These are phyloP conservation scores for Apium graveolens DNA, from an alignment of 129 eudicot genomes.

Conservation along the genomic window DNA sequence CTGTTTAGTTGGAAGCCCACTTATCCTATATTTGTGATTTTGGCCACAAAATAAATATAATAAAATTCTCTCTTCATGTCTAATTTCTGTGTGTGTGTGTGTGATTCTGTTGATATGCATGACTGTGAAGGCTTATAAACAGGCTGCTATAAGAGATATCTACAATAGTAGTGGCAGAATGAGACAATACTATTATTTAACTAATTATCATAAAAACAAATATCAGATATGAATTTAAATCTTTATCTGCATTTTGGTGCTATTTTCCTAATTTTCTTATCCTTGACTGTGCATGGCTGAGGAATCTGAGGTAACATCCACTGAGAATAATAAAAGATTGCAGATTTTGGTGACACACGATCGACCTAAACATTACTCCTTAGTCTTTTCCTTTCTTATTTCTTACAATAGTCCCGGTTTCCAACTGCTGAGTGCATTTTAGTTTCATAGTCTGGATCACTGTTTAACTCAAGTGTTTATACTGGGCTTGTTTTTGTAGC, in stretches of 20 bases:
- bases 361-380: slow-evolving; percentile 7
- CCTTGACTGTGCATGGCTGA: slow-evolving; percentile 5
- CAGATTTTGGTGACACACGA: neutral
- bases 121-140: neutral
- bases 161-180: neutral
- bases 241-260: slow-evolving; percentile 4
- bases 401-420: neutral
- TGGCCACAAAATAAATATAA: neutral
- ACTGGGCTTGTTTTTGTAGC: neutral
- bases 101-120: neutral
- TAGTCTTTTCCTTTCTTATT: neutral
- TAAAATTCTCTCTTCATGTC: neutral
- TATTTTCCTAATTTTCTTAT: slow-evolving; percentile 19
- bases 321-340: slow-evolving; percentile 2
- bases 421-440: neutral
- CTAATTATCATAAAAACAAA: neutral
- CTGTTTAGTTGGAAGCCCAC: slow-evolving; percentile 12
- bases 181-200: neutral
- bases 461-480: neutral
- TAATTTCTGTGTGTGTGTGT: neutral
- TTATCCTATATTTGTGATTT: neutral
- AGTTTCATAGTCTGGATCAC: neutral
- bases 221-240: neutral
- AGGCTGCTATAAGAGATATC: neutral
- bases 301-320: slow-evolving; percentile 20